Evolutionary conservation across 2,329 filamentous ascomycete genomes (phyloP), one percentile per base, ranked within the genome.

Genomic region (Thelonectria discophora): DNA sequence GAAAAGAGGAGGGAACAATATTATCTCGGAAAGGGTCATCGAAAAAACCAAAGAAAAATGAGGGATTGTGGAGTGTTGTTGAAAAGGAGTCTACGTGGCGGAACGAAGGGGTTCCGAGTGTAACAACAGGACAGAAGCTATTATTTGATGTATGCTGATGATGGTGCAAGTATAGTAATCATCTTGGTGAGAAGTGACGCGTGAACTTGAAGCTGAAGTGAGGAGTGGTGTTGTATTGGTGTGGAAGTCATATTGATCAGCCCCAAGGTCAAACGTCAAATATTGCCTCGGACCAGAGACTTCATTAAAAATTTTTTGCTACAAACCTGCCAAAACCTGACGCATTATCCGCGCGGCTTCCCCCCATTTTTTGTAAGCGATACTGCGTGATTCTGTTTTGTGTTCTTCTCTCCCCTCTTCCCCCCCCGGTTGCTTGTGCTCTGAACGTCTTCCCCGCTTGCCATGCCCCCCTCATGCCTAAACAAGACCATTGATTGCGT

Each of bases 121-220:
- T 13, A 15, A 37, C n/a, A n/a, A n/a, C n/a, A n/a, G 6, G 15
- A 37, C 12, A 37, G 34, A 3, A 15, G 34, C 34, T 15, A 37
- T 37, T 37, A 13, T 37, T 12, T 37, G 15, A 55, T 55, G 50
- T 48, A 55, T 40, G 47, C 52, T 60, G 52, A 60, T 40, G 58
- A 60, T 47, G 46, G 30, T 15, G 30, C 55, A n/a, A n/a, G n/a
- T n/a, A n/a, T n/a, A 50, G 46, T 18, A 37, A 30, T 30, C 27
- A 30, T 30, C 7, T 30, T 30, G 27, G 27, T 30, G 24, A 24
- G 7, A 7, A 24, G 27, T 30, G 27, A 30, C 27, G 27, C 27
- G 7, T 30, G 5, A 30, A 24, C 24, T n/a, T n/a, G 3, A 24
- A 24, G 21, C 3, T 6, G 21, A 30, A 30, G 27, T 30, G 5